Evolutionary conservation across 345 rosid genomes (phyloP).

Genomic region (Lepidium aucheri): DNA sequence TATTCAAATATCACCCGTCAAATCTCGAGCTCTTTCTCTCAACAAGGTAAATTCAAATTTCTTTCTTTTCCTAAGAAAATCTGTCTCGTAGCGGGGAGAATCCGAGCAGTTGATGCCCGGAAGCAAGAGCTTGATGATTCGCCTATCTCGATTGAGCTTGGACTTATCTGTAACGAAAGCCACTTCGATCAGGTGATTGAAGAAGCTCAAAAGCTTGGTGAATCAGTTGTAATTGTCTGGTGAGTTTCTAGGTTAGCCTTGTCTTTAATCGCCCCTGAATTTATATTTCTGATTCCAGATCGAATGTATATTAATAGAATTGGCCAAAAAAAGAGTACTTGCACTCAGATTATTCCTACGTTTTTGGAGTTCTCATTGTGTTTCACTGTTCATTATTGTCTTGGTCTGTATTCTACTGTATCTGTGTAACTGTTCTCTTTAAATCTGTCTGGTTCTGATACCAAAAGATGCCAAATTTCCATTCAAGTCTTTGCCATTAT

Average conservation of each 20-base stretch:
- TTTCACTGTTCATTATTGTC: not conserved
- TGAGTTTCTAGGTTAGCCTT: constrained; percentile 20
- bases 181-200: constrained; percentile 71
- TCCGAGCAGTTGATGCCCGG: constrained; percentile 17
- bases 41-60: not conserved
- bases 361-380: not conserved
- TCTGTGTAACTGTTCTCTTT: not conserved
- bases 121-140: constrained; percentile 45
- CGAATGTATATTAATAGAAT: not conserved
- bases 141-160: constrained; percentile 54
- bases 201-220: constrained; percentile 64
- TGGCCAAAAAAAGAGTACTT: not conserved
- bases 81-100: constrained; percentile 8
- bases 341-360: not conserved
- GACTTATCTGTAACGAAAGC: constrained; percentile 47
- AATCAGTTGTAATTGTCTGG: constrained; percentile 65
- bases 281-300: not conserved
- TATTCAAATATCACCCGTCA: not conserved
- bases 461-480: not conserved
- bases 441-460: not conserved
- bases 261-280: not conserved
- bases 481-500: not conserved
- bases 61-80: not conserved
- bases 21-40: constrained; percentile 11
- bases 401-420: not conserved